Base-by-base conservation (phyloP, 1,284 basidiomycete species). In the Ustilago bromivora region DNA sequence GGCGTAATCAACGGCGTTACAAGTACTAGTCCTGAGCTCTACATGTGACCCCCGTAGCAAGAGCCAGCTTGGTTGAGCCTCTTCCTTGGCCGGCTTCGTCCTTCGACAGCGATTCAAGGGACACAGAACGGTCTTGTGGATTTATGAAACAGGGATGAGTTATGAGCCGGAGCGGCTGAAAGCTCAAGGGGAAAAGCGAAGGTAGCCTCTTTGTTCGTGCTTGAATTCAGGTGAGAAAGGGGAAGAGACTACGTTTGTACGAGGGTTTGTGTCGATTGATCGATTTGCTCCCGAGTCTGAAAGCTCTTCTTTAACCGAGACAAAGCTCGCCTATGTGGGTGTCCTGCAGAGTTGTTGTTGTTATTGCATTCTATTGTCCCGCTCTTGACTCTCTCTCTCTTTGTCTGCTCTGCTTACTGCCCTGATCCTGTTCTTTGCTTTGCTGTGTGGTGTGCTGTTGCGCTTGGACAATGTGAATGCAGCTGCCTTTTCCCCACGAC, bases 101-200 rank as follows among this genome's bases (percentile, higher is more conserved):
- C n/a, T 46, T 46, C n/a, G 11, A 46, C 43, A 19, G 49, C 28
- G 23, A 13, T 6, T 11, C 15, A 54, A 15, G 40, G 60, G 10
- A 36, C 13, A 52, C 35, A 32, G 32, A 11, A n/a, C 9, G 15
- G 13, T n/a, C 52, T 54, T 34, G 52, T 54, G 34, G 11, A 23
- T 12, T 28, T 28, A 15, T 19, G 23, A 46, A 46, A 46, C 49
- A 6, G 31, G 23, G 19, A 17, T 31, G 32, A n/a, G 31, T n/a
- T 49, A 46, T 51, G 28, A 52, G 58, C 35, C n/a, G 47, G 19
- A 34, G 60, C 38, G 31, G 38, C 17, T 63, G 61, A 63, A 57
- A 63, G 61, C 55, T 23, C 35, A 57, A 57, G 55, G 61, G 61
- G 61, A 63, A 63, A 63, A 60, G 28, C 43, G n/a, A 8, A 46